Percentiles rank a stretch among this genome's conserved stretches.
Conservation (phyloP, 1,139 yeast species). For the Saccharomyces hybrid region DNA sequence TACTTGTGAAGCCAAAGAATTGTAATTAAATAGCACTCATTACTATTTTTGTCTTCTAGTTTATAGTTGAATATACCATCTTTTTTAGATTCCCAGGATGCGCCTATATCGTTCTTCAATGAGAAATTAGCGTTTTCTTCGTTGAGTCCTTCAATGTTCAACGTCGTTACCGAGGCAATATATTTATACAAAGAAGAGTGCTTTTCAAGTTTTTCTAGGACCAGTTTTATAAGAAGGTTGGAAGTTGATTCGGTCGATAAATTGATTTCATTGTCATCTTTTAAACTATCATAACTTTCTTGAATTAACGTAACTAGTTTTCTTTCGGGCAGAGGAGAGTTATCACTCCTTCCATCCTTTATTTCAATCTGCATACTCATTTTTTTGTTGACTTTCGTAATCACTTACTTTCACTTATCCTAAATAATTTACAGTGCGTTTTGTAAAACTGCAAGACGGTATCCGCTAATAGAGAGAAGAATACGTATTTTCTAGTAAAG, state of each 20-base stretch:
- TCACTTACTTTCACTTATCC: background rate
- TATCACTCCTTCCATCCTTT: constrained; percentile 10
- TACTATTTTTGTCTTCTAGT: constrained; percentile 7
- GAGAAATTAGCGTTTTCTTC: constrained; percentile 12
- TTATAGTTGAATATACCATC: constrained; percentile 35
- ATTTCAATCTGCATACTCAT: constrained; percentile 1
- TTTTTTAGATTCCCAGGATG: constrained; percentile 35
- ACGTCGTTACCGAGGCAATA: constrained; percentile 26
- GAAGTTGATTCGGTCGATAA: constrained; percentile 4
- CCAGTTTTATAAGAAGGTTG: constrained; percentile 10
- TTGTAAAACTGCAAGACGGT: background rate
- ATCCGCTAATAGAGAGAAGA: background rate
- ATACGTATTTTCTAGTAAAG: background rate
- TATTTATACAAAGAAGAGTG: constrained; percentile 36
- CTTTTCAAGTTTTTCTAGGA: constrained; percentile 24
- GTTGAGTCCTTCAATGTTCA: constrained; percentile 10
- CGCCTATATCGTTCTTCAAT: constrained; percentile 33
- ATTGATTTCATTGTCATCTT: background rate
- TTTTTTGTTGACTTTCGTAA: background rate
- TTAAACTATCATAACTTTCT: constrained; percentile 2
- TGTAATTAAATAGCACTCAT: constrained; percentile 18
- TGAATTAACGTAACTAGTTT: constrained; percentile 12
- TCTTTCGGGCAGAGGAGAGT: constrained; percentile 12
- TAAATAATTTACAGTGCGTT: background rate
- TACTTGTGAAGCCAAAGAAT: constrained; percentile 26